Evolutionary conservation across 176 grass and related monocot genomes (phyloP), one percentile per base, ranked within the genome.

Genomic region (Avena insularis): DNA sequence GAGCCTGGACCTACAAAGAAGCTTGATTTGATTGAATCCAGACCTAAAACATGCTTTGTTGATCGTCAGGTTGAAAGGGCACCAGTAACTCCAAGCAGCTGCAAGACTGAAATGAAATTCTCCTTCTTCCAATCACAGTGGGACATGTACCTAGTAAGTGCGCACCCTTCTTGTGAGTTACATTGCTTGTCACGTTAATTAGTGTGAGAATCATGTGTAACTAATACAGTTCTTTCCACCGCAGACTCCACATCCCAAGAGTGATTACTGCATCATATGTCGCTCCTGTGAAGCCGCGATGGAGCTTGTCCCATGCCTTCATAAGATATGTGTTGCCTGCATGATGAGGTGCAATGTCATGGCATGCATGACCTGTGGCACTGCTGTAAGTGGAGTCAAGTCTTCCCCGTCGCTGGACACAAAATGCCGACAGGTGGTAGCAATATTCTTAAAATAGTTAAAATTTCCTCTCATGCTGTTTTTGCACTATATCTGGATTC

Each of bases 51-150:
- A 84, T 84, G 87, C 81, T 75, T 77, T 43, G 38, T 62, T 88
- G 86, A 92, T 86, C 47, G 12, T 71, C 83, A 78, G 13, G 59
- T 71, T 84, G 84, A 90, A 87, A 92, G 8, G 61, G 49, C 74
- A 71, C 35, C 36, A 80, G 84, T 87, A 56, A 77, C 75, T 70
- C 83, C 87, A 1, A 89, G 73, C 79, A 75, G 38, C 79, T 23
- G 72, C 1, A 58, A 79, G 11, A 9, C 51, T 81, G 91, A 89
- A 63, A 87, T 56, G 58, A 90, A 80, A 83, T 92, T 92, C 63
- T 90, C 88, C 85, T 93, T 88, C 49, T 93, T 90, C 73, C 82
- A 90, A 12, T 88, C 82, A 68, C 91, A 93, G 66, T 90, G 91
- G 91, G 91, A 93, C 82, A 87, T 80, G 50, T 82, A 83, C 75